A percentile compares a stretch with the other conserved stretches of the same genome.
Evolutionary conservation across 768 basidiomycete species (phyloP).

Genomic region (Gymnopilus dilepis): DNA sequence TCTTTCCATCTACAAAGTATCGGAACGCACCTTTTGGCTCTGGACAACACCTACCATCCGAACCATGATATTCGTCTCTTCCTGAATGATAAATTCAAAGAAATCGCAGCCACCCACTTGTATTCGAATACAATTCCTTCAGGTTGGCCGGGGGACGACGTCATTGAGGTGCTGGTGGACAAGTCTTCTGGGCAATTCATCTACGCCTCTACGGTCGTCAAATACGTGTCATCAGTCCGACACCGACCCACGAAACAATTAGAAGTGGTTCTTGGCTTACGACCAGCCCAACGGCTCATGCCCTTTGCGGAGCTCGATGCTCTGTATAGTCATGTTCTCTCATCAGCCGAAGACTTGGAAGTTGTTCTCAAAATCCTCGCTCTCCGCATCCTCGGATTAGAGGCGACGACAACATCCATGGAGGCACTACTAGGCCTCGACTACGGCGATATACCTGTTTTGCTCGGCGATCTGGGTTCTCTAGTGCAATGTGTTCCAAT

Average conservation of each 20-base stretch:
- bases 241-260: neutral
- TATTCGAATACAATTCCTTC: neutral
- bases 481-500: neutral
- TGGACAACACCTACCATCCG: neutral
- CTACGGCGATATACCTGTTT: neutral
- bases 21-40: neutral
- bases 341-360: neutral
- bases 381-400: neutral
- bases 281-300: neutral
- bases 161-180: conserved; percentile 24
- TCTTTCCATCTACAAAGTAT: neutral
- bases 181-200: conserved; percentile 31
- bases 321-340: conserved; percentile 10
- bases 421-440: neutral
- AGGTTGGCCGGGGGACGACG: neutral
- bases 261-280: neutral
- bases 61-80: neutral
- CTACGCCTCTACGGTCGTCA: conserved; percentile 27
- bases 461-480: neutral
- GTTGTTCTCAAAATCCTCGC: neutral
- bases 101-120: neutral
- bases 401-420: neutral
- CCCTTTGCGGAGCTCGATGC: conserved; percentile 14
- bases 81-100: neutral
- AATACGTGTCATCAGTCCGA: neutral